A percentile compares a stretch with the other conserved stretches of the same genome.
Evolutionary conservation across 352 stramenopile species (phyloP).

Genomic region (Phytopythium aichiense): DNA sequence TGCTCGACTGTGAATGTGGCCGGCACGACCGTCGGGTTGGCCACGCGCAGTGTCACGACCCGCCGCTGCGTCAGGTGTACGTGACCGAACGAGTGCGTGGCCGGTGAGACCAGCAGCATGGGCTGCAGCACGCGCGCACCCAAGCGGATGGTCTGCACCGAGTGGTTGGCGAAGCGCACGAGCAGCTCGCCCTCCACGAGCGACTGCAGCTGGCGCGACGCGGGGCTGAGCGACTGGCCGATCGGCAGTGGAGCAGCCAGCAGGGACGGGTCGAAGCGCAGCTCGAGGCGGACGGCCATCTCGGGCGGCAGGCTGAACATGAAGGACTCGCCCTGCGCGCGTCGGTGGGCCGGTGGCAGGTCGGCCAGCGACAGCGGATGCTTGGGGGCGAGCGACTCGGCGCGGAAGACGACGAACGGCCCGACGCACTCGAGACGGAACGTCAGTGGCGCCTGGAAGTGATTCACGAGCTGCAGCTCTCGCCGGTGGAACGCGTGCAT

Average conservation of each 20-base stretch:
- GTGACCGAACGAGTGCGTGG: conserved; percentile 58
- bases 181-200: conserved; percentile 44
- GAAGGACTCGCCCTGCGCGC: conserved; percentile 56
- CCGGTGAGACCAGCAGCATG: conserved; percentile 57
- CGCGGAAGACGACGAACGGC: conserved; percentile 54
- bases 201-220: conserved; percentile 17
- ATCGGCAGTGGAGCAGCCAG: background rate
- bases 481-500: conserved; percentile 45
- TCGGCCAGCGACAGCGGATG: conserved; percentile 56
- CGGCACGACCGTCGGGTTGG: conserved; percentile 61
- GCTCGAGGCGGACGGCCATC: conserved; percentile 64
- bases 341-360: conserved; percentile 47
- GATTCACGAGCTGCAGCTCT: conserved; percentile 59
- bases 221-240: background rate
- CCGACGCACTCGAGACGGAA: conserved; percentile 68
- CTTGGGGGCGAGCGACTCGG: conserved; percentile 56
- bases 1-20: conserved; percentile 54
- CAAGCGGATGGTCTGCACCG: conserved; percentile 55
- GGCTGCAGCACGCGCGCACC: conserved; percentile 41
- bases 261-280: conserved; percentile 44
- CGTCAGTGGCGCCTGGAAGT: conserved; percentile 46
- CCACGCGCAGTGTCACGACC: conserved; percentile 39
- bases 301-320: conserved; percentile 66
- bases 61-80: conserved; percentile 48
- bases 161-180: conserved; percentile 67